phyloP scores from a whole-genome alignment of 345 rosid species.

The Moringa oleifera region DNA sequence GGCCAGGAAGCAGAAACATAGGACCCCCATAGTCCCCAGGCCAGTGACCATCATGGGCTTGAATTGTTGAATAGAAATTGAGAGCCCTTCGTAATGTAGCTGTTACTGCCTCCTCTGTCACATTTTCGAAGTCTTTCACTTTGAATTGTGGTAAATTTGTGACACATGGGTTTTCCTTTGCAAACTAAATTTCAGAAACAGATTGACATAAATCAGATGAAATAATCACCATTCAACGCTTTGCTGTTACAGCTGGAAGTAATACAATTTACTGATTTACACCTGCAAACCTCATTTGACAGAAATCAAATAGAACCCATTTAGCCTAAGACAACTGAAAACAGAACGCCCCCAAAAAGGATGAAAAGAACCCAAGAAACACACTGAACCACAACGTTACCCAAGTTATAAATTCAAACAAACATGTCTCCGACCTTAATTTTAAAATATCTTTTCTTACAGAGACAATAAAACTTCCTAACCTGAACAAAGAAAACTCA shows the following conservation, averaged over 20 bases:
- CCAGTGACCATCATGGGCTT: conserved; percentile 43
- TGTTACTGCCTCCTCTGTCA: conserved; percentile 30
- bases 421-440: not conserved
- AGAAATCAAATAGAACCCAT: not conserved
- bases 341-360: too few species aligned
- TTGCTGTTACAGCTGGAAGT: not conserved
- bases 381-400: not conserved
- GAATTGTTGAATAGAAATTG: conserved; percentile 28
- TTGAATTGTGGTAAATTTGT: not conserved
- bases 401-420: too few species aligned
- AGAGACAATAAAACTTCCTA: too few species aligned
- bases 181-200: not conserved
- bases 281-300: too few species aligned
- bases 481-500: not conserved
- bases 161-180: not conserved
- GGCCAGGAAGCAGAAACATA: conserved; percentile 38
- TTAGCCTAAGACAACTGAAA: not conserved
- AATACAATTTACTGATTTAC: not conserved
- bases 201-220: not conserved
- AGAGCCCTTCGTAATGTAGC: conserved; percentile 28
- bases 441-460: too few species aligned
- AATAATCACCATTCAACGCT: not conserved
- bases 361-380: not conserved
- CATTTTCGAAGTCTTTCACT: conserved; percentile 18
- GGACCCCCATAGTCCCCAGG: conserved; percentile 47